These are phyloP conservation scores for Spathaspora arborariae DNA, from an alignment of 805 yeast genomes.

Conservation along the genomic window DNA sequence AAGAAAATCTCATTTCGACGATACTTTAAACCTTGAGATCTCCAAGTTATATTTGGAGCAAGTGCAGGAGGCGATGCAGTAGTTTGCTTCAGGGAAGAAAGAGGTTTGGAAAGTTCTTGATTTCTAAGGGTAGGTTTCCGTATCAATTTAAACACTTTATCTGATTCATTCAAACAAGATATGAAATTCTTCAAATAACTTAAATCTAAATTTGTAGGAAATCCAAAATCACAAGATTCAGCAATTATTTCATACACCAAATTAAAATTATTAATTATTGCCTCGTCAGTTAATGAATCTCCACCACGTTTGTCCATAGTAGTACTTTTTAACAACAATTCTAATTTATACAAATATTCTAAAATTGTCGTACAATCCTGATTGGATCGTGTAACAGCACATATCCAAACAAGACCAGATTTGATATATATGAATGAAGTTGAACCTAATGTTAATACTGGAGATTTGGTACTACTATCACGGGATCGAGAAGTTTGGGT, in stretches of 20 bases:
- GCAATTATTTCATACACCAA: slow-evolving; percentile 74
- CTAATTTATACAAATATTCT: slow-evolving; percentile 70
- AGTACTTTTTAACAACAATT: slow-evolving; percentile 43
- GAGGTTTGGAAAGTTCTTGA: not conserved
- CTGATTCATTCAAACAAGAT: slow-evolving; percentile 6
- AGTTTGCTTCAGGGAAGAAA: not conserved
- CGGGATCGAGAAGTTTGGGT: slow-evolving; percentile 27
- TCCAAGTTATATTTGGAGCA: slow-evolving; percentile 52
- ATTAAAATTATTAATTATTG: slow-evolving; percentile 62
- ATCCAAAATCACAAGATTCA: slow-evolving; percentile 74
- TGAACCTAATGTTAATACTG: slow-evolving; percentile 77
- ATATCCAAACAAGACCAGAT: slow-evolving; percentile 64
- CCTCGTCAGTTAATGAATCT: slow-evolving; percentile 23
- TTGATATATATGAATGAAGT: slow-evolving; percentile 84
- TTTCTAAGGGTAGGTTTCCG: slow-evolving; percentile 10
- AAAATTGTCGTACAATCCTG: slow-evolving; percentile 77
- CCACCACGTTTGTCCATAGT: slow-evolving; percentile 10
- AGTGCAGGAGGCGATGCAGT: not conserved
- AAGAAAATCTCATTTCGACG: slow-evolving; percentile 77
- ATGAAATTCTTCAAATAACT: slow-evolving; percentile 19
- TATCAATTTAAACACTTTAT: slow-evolving; percentile 15
- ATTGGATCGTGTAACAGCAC: slow-evolving; percentile 86
- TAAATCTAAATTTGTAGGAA: slow-evolving; percentile 62
- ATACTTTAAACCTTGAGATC: slow-evolving; percentile 66
- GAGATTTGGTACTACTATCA: slow-evolving; percentile 25